Evolutionary conservation across 495 filamentous ascomycete species (phyloP), one percentile per base, ranked within the genome.

Genomic region (Penicillium flavigenum): DNA sequence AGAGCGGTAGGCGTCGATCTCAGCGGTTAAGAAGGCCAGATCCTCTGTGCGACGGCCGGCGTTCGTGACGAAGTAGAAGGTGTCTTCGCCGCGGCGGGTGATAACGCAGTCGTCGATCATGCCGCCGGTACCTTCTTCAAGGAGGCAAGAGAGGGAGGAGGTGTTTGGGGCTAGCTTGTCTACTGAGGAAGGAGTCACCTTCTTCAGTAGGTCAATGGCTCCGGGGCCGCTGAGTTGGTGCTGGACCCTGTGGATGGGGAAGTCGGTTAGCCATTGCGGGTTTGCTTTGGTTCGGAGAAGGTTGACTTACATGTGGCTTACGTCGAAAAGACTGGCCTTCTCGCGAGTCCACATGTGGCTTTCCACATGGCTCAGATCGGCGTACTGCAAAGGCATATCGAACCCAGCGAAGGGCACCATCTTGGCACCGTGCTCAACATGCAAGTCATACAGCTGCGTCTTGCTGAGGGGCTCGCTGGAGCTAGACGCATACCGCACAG

Each of bases 321-420:
- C 90, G 70, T 98, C 94, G 66, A 98, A 98, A 59, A 98, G 73
- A 58, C 91, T 95, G 42, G 88, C 85, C 72, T 91, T 89, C 66
- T 85, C 81, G 36, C 95, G 80, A 10, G 94, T 96, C 84, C 90
- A 96, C 57, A 83, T 76, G 75, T 98, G 94, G 60, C 89, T 93
- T 47, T 88, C 85, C 49, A 80, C 79, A 61, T 96, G 83, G 65
- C 83, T 83, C 57, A 90, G 78, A 59, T 86, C 85, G 24, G 78
- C 67, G 74, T 98, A 98, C 62, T 92, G 87, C 26, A 98, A 83
- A 17, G 94, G 95, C 94, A 98, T 98, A 51, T 81, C 79, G 76
- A 86, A 98, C 59, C 92, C 92, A 54, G 88, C 93, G 68, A 96
- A 98, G n/a, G 90, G 90, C 53, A 98, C 92, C 86, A 98, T 96